These are phyloP conservation scores for Ophiosphaerella herpotricha DNA, from an alignment of 2,329 filamentous ascomycete genomes.

Conservation along the genomic window DNA sequence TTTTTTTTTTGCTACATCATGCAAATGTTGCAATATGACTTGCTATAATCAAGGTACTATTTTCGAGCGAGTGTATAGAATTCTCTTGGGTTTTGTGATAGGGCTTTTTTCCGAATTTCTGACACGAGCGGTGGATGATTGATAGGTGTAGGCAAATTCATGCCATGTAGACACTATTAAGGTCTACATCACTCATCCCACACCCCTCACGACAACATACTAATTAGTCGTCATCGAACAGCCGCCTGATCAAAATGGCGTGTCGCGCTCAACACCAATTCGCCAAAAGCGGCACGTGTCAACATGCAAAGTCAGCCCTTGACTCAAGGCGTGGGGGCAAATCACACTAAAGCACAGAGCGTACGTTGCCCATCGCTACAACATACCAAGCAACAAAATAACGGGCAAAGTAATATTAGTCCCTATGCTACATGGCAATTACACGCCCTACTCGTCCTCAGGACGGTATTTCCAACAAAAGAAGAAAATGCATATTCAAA, in stretches of 20 bases:
- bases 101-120: no score
- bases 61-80: no score
- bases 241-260: conserved; percentile 9
- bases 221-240: background rate
- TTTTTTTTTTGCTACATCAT: no score
- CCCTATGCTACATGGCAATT: background rate
- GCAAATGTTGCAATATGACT: no score
- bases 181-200: conserved; percentile 1
- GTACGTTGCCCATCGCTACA: background rate
- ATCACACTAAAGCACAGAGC: no score
- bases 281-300: conserved; percentile 19
- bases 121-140: no score
- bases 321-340: no score
- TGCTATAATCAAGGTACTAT: no score
- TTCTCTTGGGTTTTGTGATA: no score
- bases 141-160: background rate
- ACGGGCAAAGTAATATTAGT: background rate
- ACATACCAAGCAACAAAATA: background rate
- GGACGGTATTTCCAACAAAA: background rate
- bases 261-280: conserved; percentile 18
- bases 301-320: conserved; percentile 7
- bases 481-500: background rate
- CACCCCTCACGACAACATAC: conserved; percentile 1
- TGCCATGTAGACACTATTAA: background rate
- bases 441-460: background rate